Evolutionary conservation across 1,139 yeast species (phyloP).

Genomic region (Candida dubliniensis): DNA sequence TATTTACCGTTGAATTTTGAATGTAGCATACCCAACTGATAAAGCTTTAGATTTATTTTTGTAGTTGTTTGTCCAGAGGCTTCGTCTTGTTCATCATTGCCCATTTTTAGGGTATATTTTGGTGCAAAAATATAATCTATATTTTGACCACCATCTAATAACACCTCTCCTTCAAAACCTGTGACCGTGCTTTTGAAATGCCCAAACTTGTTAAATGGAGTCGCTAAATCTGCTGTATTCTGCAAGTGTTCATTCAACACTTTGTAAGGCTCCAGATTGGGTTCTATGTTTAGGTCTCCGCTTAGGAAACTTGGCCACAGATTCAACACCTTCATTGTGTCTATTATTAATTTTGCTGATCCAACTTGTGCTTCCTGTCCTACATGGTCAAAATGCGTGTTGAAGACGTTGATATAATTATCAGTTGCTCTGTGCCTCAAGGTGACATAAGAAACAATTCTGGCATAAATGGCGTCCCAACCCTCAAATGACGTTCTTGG

Average conservation of each 20-base stretch:
- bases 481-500: slow-evolving; percentile 36
- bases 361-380: slow-evolving; percentile 49
- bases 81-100: slow-evolving; percentile 10
- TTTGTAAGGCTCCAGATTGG: slow-evolving; percentile 48
- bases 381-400: slow-evolving; percentile 59
- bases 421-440: slow-evolving; percentile 29
- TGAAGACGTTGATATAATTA: slow-evolving; percentile 43
- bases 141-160: slow-evolving; percentile 32
- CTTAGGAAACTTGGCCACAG: slow-evolving; percentile 38
- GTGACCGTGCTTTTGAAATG: slow-evolving; percentile 48
- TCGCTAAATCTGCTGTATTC: slow-evolving; percentile 30
- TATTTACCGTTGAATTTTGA: slow-evolving; percentile 44
- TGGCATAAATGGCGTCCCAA: slow-evolving; percentile 55
- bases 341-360: slow-evolving; percentile 47
- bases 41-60: slow-evolving; percentile 22
- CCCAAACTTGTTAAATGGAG: slow-evolving; percentile 39
- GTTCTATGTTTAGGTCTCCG: slow-evolving; percentile 59
- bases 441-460: slow-evolving; percentile 49
- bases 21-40: slow-evolving; percentile 46
- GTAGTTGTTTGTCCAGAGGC: slow-evolving; percentile 4
- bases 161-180: slow-evolving; percentile 45
- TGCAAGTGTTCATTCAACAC: slow-evolving; percentile 30
- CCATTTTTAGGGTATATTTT: slow-evolving; percentile 25
- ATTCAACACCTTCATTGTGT: slow-evolving; percentile 37
- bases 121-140: slow-evolving; percentile 55